Evolutionary conservation across 805 yeast genomes (phyloP).

Genomic region (Ogataea dorogensis): DNA sequence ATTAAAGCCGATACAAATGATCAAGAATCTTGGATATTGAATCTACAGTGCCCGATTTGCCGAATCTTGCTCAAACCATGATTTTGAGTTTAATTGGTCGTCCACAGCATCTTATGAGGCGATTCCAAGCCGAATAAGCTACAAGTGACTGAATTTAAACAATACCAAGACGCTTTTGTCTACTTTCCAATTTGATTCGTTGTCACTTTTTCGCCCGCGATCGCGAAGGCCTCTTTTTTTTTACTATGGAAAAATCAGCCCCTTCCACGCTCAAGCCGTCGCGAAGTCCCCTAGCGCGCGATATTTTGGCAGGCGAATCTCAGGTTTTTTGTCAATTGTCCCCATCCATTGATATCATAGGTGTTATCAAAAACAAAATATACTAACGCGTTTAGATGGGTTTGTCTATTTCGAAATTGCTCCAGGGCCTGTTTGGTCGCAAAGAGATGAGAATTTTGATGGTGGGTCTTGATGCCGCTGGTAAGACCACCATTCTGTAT

Average conservation of each 20-base stretch:
- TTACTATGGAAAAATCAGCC: slow-evolving; percentile 6
- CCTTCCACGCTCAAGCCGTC: neutral
- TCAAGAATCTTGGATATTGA: slow-evolving; percentile 1
- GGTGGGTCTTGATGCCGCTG: slow-evolving; percentile 99
- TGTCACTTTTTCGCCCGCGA: slow-evolving; percentile 23
- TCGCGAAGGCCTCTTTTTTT: slow-evolving; percentile 10
- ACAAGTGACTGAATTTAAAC: neutral
- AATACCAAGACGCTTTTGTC: neutral
- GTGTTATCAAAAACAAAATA: slow-evolving; percentile 1
- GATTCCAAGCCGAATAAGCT: neutral
- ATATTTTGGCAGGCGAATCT: slow-evolving; percentile 5
- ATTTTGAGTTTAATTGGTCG: neutral
- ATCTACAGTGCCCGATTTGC: too few species aligned
- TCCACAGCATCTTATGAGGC: neutral
- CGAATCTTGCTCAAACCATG: neutral
- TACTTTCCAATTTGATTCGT: slow-evolving; percentile 22
- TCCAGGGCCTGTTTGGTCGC: slow-evolving; percentile 94
- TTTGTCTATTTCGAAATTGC: slow-evolving; percentile 89
- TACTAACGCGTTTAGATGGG: slow-evolving; percentile 61
- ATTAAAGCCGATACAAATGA: neutral
- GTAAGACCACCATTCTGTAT: slow-evolving; percentile 95
- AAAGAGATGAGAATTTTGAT: slow-evolving; percentile 97
- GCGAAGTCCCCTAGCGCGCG: slow-evolving; percentile 1
- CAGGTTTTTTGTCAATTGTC: too few species aligned
- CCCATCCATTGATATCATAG: too few species aligned